Percentiles rank a stretch among this genome's conserved stretches.
phyloP scores from a whole-genome alignment of 1,284 basidiomycete genomes.

The Microbotryum violaceum region DNA sequence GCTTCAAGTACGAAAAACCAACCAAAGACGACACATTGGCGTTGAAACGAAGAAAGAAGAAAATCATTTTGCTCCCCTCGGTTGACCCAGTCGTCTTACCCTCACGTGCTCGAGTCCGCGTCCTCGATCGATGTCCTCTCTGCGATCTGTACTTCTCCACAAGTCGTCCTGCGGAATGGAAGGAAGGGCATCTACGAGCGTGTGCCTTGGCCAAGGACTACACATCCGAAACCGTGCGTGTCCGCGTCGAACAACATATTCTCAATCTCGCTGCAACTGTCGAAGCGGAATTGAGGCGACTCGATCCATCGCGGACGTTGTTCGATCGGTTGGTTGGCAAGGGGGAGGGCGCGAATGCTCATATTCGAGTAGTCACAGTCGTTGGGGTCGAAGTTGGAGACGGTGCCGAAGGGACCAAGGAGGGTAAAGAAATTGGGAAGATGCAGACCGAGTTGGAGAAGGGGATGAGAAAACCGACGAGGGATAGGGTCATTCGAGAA shows the following conservation, averaged over 20 bases:
- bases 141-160: constrained; percentile 46
- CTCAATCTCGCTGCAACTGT: constrained; percentile 12
- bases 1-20: no score
- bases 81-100: constrained; percentile 14
- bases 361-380: not conserved
- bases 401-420: constrained; percentile 8
- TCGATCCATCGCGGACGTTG: constrained; percentile 44
- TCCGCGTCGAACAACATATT: constrained; percentile 51
- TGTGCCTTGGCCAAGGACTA: constrained; percentile 58
- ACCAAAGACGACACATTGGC: no score
- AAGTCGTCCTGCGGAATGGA: constrained; percentile 48
- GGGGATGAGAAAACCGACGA: constrained; percentile 5
- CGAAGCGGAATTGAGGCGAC: constrained; percentile 38
- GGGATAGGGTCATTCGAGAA: not conserved
- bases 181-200: constrained; percentile 54
- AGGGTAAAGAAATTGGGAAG: not conserved
- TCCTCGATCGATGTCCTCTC: constrained; percentile 51
- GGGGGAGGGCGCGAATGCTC: not conserved
- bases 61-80: constrained; percentile 31
- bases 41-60: constrained; percentile 10
- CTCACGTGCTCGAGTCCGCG: constrained; percentile 27
- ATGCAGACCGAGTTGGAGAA: not conserved
- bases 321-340: constrained; percentile 48
- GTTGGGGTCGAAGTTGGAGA: constrained; percentile 1
- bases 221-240: constrained; percentile 51